A percentile compares a stretch with the other conserved stretches of the same genome.
phyloP scores from a whole-genome alignment of 805 yeast genomes.

The Nakazawaea sp. region DNA sequence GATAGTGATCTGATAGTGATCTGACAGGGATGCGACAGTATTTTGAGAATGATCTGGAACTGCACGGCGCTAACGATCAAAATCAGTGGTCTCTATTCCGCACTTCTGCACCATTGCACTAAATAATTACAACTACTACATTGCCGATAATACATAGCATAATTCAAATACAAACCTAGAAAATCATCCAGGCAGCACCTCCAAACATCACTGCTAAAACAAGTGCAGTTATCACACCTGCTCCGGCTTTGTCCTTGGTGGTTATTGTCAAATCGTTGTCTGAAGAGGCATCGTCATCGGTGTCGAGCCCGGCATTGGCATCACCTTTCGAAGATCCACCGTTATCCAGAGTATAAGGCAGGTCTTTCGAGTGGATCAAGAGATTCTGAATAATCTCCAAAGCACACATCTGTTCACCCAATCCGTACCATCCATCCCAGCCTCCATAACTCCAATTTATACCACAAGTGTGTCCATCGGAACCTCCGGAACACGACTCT shows the following conservation, averaged over 20 bases:
- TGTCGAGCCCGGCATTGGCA: conserved; percentile 37
- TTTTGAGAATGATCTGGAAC: too few relatives aligned
- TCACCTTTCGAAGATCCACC: conserved; percentile 11
- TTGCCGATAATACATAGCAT: too few relatives aligned
- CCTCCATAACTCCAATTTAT: conserved; percentile 28
- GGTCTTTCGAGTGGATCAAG: conserved; percentile 20
- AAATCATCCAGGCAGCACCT: conserved; percentile 72
- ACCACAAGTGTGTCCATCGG: conserved; percentile 38
- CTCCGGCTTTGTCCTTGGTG: conserved; percentile 75
- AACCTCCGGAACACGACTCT: conserved; percentile 35
- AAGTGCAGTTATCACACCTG: conserved; percentile 82
- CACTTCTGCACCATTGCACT: too few relatives aligned
- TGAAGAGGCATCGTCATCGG: conserved; percentile 38
- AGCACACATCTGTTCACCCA: conserved; percentile 40
- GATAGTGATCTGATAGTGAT: too few relatives aligned
- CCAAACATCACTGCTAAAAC: conserved; percentile 55
- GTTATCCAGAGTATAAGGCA: conserved; percentile 23
- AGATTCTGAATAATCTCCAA: conserved; percentile 27
- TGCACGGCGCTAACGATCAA: too few relatives aligned
- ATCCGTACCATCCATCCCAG: conserved; percentile 32
- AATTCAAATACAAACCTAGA: too few relatives aligned
- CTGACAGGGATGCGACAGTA: too few relatives aligned
- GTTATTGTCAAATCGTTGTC: conserved; percentile 41
- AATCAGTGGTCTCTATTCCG: too few relatives aligned
- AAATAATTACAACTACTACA: too few relatives aligned